Base-by-base conservation (phyloP, 2,329 filamentous ascomycete genomes). In the Pseudogymnoascus pannorum region DNA sequence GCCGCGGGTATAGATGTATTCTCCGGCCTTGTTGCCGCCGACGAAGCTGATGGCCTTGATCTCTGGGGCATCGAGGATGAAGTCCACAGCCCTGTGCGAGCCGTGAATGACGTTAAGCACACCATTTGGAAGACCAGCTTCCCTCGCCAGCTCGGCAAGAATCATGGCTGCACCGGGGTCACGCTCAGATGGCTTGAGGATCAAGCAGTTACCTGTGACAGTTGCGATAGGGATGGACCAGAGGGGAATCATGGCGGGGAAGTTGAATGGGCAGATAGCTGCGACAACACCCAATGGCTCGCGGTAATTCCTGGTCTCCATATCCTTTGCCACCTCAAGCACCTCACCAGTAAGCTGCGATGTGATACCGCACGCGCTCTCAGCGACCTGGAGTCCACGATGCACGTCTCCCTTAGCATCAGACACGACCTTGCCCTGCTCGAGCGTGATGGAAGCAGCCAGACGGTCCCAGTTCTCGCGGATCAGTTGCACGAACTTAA, bases 211-310 rank as follows among this genome's bases (percentile, higher is more conserved):
- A 59, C 90, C 90, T 16, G 88, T 91, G 26, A 92, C 84, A 44
- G 89, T 90, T 54, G 90, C 90, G 68, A 94, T 89, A 38, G 90
- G 91, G 64, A 95, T 92, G 64, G 84, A 91, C 90, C 90, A 95
- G n/a, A 95, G 81, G 3, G 90, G 91, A 73, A 95, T 94, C 90
- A 95, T 95, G 68, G 90, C 90, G 44, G 90, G 90, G 77, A 94
- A 94, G 79, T 94, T 94, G 73, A 94, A 94, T 1, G 90, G 90
- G 79, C 90, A 94, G 68, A 94, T 94, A 62, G 90, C 88, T 62
- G 89, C 89, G 44, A 89, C 86, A 33, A 94, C 87, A 61, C 90
- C 90, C 70, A 94, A 76, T 63, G 90, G 89, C 80, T 94, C 90
- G 64, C 85, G 83, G 74, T 94, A 94, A 63, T 84, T 88, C 71